These are phyloP conservation scores for Malus hybrid DNA, from an alignment of 331 rosid species.

Conservation along the genomic window DNA sequence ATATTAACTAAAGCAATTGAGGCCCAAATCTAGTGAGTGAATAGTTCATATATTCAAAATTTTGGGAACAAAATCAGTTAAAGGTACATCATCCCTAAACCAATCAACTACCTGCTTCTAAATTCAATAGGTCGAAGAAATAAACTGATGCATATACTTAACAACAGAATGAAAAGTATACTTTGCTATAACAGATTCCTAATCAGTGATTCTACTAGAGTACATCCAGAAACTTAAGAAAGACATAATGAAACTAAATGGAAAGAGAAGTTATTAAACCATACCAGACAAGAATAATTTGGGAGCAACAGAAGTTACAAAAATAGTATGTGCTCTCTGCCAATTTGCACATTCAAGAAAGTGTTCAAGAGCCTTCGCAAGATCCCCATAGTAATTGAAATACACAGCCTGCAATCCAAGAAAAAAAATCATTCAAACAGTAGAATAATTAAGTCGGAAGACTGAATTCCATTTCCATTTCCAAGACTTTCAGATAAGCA, in stretches of 20 bases:
- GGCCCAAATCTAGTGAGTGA: background rate
- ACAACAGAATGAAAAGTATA: background rate
- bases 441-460: background rate
- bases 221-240: background rate
- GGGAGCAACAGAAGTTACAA: slow-evolving; percentile 69
- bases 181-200: background rate
- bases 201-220: background rate
- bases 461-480: background rate
- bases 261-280: background rate
- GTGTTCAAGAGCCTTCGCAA: slow-evolving; percentile 71
- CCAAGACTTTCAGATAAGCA: background rate
- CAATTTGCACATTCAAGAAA: slow-evolving; percentile 79
- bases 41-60: background rate
- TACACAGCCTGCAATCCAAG: slow-evolving; percentile 69
- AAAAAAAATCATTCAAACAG: slow-evolving; percentile 22
- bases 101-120: background rate
- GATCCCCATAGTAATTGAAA: slow-evolving; percentile 63
- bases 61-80: background rate
- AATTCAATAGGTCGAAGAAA: background rate
- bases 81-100: background rate
- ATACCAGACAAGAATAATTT: slow-evolving; percentile 75
- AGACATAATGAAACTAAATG: background rate
- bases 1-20: background rate
- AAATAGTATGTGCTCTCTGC: slow-evolving; percentile 86
- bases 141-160: background rate